Conservation (phyloP, 164 flowering plant genomes). For the Platanus orientalis region DNA sequence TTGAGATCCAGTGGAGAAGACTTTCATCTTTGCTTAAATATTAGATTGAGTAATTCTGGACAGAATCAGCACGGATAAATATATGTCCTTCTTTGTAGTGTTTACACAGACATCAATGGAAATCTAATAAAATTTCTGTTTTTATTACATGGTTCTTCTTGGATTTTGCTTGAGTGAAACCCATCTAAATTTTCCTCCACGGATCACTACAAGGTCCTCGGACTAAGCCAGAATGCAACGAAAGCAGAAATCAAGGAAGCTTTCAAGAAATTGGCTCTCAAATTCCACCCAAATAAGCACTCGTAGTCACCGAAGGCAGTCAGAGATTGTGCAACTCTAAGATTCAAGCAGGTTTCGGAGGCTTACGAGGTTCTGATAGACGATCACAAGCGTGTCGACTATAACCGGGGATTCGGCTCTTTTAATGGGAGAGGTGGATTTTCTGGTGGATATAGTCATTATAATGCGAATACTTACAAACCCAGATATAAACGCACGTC, state of each 20-base stretch:
- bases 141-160: background rate
- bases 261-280: constrained; percentile 60
- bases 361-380: constrained; percentile 77
- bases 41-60: no score
- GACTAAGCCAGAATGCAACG: constrained; percentile 47
- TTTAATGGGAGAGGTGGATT: background rate
- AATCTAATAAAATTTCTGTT: background rate
- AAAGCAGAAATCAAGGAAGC: constrained; percentile 76
- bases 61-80: no score
- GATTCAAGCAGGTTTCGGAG: constrained; percentile 75
- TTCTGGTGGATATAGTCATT: constrained; percentile 10
- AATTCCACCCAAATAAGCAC: constrained; percentile 89
- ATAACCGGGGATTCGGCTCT: constrained; percentile 25
- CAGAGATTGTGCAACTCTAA: constrained; percentile 39
- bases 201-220: constrained; percentile 77
- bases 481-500: constrained; percentile 7
- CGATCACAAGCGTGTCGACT: constrained; percentile 65
- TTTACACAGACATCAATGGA: no score
- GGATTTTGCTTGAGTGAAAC: no score
- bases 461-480: constrained; percentile 6
- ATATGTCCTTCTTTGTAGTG: no score
- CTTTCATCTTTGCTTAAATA: no score
- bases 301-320: constrained; percentile 44
- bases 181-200: constrained; percentile 7
- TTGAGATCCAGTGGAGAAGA: no score